Conservation (phyloP, 2,329 filamentous ascomycete genomes). For the Alternaria atra region DNA sequence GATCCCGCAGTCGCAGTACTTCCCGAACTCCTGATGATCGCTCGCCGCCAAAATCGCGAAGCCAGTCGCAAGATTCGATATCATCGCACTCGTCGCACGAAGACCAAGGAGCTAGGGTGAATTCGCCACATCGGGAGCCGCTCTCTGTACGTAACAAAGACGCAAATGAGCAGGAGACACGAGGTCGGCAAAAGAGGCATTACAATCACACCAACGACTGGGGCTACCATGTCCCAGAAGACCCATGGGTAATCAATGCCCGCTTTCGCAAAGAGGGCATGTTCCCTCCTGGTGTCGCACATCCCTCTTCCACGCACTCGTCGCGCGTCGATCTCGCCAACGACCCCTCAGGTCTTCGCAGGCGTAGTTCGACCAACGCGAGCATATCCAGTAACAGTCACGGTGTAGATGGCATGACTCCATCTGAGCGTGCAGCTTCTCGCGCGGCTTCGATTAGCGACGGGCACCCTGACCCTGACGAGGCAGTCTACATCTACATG, state of each 20-base stretch:
- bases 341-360: slow-evolving; percentile 34
- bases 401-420: slow-evolving; percentile 39
- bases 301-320: slow-evolving; percentile 61
- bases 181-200: slow-evolving; percentile 52
- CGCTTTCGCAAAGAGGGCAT: slow-evolving; percentile 86
- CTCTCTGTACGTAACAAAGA: slow-evolving; percentile 43
- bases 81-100: slow-evolving; percentile 44
- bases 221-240: slow-evolving; percentile 86
- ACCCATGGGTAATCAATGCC: slow-evolving; percentile 93
- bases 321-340: slow-evolving; percentile 57
- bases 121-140: slow-evolving; percentile 35
- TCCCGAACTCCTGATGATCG: slow-evolving; percentile 37
- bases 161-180: slow-evolving; percentile 26
- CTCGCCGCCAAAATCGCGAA: slow-evolving; percentile 47
- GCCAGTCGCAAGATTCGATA: slow-evolving; percentile 43
- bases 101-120: slow-evolving; percentile 21
- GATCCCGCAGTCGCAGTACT: slow-evolving; percentile 43
- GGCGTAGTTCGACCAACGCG: slow-evolving; percentile 45
- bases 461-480: slow-evolving; percentile 57
- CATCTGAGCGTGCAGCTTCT: slow-evolving; percentile 23
- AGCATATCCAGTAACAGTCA: slow-evolving; percentile 42
- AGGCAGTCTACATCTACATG: slow-evolving; percentile 90
- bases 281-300: slow-evolving; percentile 62
- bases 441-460: slow-evolving; percentile 26
- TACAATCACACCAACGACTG: slow-evolving; percentile 60